phyloP scores from a whole-genome alignment of 345 rosid species.

The Rhizophora apiculata region DNA sequence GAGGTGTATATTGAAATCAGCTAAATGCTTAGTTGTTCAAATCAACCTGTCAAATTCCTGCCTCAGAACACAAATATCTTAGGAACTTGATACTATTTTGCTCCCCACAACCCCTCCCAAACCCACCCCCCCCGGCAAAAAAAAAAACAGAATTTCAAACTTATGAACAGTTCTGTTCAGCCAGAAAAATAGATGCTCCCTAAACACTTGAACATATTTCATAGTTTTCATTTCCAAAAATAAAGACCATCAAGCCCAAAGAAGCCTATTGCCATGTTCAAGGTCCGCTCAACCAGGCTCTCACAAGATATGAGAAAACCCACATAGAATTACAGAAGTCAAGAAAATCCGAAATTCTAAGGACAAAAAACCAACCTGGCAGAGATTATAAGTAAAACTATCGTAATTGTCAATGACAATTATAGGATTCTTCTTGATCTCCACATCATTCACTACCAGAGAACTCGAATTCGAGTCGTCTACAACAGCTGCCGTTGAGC shows the following conservation, averaged over 20 bases:
- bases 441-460: conserved; percentile 23
- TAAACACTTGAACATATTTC: too few relatives aligned
- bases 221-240: too few relatives aligned
- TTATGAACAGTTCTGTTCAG: too few relatives aligned
- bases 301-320: background rate
- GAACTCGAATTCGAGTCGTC: conserved; percentile 35
- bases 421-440: conserved; percentile 47
- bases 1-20: background rate
- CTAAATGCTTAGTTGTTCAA: background rate
- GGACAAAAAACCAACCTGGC: conserved; percentile 55
- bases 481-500: conserved; percentile 33
- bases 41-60: background rate
- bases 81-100: background rate
- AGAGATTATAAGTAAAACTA: conserved; percentile 93
- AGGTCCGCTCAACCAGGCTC: background rate
- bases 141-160: too few relatives aligned
- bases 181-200: too few relatives aligned
- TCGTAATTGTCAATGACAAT: conserved; percentile 91
- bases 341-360: background rate
- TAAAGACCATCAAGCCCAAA: too few relatives aligned
- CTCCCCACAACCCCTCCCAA: too few relatives aligned
- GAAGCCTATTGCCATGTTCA: too few relatives aligned
- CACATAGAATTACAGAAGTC: background rate
- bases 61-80: background rate
- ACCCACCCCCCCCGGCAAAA: too few relatives aligned